Percentiles rank a stretch among this genome's conserved stretches.
These are phyloP conservation scores for Cubamyces sp. DNA, from an alignment of 768 basidiomycete species.

Conservation along the genomic window DNA sequence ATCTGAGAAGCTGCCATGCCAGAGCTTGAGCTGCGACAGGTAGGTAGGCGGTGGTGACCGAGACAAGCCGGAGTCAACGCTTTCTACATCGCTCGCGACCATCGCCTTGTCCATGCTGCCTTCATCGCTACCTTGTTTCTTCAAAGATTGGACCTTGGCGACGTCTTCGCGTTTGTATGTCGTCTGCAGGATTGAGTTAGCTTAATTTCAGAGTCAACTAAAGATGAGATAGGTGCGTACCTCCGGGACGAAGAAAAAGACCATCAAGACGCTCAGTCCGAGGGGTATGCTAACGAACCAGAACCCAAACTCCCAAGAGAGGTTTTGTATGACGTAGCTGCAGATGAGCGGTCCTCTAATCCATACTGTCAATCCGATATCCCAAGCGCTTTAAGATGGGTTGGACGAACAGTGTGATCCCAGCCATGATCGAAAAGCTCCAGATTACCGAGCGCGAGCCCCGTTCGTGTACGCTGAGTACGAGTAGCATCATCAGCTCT, in stretches of 20 bases:
- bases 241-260: slow-evolving; percentile 51
- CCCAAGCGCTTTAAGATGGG: neutral
- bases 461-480: slow-evolving; percentile 45
- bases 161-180: slow-evolving; percentile 35
- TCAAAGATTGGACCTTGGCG: neutral
- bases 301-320: slow-evolving; percentile 49
- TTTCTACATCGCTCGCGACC: slow-evolving; percentile 11
- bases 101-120: slow-evolving; percentile 19
- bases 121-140: slow-evolving; percentile 20
- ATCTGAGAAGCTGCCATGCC: slow-evolving; percentile 43
- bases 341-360: slow-evolving; percentile 48
- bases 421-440: slow-evolving; percentile 49
- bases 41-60: slow-evolving; percentile 33
- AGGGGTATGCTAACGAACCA: slow-evolving; percentile 52
- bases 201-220: too few relatives aligned
- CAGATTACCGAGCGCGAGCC: slow-evolving; percentile 48
- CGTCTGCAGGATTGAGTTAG: slow-evolving; percentile 33
- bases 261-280: slow-evolving; percentile 40
- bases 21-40: slow-evolving; percentile 41
- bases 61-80: slow-evolving; percentile 4
- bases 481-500: neutral
- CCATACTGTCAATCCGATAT: neutral
- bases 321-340: slow-evolving; percentile 49
- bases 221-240: slow-evolving; percentile 28
- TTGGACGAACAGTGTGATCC: slow-evolving; percentile 43